These are phyloP conservation scores for Penicillium crystallinum DNA, from an alignment of 495 filamentous ascomycete genomes.

Conservation along the genomic window DNA sequence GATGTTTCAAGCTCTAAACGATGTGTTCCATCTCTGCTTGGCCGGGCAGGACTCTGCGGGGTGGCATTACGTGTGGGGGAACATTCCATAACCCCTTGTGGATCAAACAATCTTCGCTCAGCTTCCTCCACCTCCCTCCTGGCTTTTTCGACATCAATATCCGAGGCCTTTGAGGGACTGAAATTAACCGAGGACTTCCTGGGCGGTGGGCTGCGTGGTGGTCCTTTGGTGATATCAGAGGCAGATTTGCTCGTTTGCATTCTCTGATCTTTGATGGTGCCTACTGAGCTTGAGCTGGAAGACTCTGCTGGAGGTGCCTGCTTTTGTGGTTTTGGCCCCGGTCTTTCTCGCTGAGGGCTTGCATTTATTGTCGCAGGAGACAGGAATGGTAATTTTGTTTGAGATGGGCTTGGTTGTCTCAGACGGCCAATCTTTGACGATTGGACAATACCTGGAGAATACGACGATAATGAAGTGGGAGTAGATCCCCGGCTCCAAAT, in stretches of 20 bases:
- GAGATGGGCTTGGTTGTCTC: constrained; percentile 59
- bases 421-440: constrained; percentile 54
- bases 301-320: constrained; percentile 31
- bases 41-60: constrained; percentile 43
- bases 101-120: constrained; percentile 19
- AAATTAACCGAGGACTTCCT: constrained; percentile 60
- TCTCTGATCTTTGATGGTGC: not conserved
- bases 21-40: constrained; percentile 76
- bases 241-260: not conserved
- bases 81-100: not conserved
- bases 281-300: not conserved
- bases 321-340: constrained; percentile 56
- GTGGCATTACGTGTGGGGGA: not conserved
- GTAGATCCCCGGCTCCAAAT: constrained; percentile 87
- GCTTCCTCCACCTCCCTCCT: constrained; percentile 23
- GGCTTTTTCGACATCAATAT: constrained; percentile 21
- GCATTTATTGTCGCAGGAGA: constrained; percentile 40
- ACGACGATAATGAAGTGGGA: constrained; percentile 93
- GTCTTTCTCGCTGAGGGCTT: constrained; percentile 59
- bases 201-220: constrained; percentile 56
- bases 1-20: constrained; percentile 58
- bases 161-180: constrained; percentile 19
- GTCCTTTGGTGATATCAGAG: constrained; percentile 19
- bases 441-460: constrained; percentile 74
- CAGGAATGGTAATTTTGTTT: constrained; percentile 61